Conservation (phyloP, 1,284 basidiomycete genomes). For the Rhodotorula glutinis region DNA sequence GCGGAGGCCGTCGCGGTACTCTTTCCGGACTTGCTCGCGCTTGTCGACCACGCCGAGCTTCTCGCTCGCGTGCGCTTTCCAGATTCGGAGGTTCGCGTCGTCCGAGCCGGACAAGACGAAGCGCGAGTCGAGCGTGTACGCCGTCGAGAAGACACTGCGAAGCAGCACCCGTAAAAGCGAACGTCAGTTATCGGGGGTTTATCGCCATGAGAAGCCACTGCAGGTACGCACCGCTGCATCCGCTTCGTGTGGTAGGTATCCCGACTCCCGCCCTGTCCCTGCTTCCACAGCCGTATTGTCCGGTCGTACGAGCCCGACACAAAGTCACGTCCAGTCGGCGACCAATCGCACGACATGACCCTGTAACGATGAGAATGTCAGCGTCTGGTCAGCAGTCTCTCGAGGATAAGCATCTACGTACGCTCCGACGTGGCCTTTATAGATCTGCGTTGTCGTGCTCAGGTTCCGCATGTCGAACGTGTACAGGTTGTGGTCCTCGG, state of each 20-base stretch:
- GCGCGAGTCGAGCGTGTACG: slow-evolving; percentile 82
- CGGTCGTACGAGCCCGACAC: slow-evolving; percentile 96
- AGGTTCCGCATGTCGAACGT: slow-evolving; percentile 94
- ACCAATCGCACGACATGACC: slow-evolving; percentile 50
- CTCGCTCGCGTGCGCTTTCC: slow-evolving; percentile 92
- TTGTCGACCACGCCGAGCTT: slow-evolving; percentile 87
- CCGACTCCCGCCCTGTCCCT: slow-evolving; percentile 73
- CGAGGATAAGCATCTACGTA: too few species aligned
- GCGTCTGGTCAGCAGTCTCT: too few species aligned
- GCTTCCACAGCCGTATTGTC: slow-evolving; percentile 89
- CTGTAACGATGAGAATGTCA: too few species aligned
- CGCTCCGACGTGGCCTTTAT: slow-evolving; percentile 95
- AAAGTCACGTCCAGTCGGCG: slow-evolving; percentile 90
- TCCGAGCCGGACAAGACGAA: slow-evolving; percentile 93
- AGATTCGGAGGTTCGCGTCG: slow-evolving; percentile 93
- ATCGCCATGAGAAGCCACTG: too few species aligned
- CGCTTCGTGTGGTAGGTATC: slow-evolving; percentile 98
- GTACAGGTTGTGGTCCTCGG: slow-evolving; percentile 97
- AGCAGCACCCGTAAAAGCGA: not conserved
- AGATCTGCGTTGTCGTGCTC: slow-evolving; percentile 80
- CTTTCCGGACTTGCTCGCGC: slow-evolving; percentile 86
- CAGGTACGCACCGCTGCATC: slow-evolving; percentile 78
- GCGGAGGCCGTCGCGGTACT: slow-evolving; percentile 85
- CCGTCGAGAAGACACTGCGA: slow-evolving; percentile 51
- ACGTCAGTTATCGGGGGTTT: too few species aligned